phyloP scores from a whole-genome alignment of 176 grass and related monocot species.

The Elaeis guineensis region DNA sequence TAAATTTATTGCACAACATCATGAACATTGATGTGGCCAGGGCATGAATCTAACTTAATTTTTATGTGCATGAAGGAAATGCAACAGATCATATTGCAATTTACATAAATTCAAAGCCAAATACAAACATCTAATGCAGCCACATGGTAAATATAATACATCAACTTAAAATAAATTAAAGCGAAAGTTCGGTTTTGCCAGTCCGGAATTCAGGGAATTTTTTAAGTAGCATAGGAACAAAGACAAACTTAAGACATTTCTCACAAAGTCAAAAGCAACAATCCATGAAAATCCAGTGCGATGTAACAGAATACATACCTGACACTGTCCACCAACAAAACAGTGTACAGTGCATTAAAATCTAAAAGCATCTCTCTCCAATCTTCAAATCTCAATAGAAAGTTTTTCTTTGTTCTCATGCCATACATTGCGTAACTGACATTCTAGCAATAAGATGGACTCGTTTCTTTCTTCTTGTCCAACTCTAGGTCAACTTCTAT shows the following conservation, averaged over 20 bases:
- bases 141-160: neutral
- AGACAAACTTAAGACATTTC: neutral
- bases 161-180: neutral
- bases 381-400: neutral
- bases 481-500: constrained; percentile 20
- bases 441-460: neutral
- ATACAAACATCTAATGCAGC: too few species aligned
- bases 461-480: neutral
- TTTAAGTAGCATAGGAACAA: neutral
- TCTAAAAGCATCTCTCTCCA: neutral
- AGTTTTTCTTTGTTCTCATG: neutral
- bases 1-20: too few species aligned
- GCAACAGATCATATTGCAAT: too few species aligned
- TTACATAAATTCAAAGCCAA: too few species aligned
- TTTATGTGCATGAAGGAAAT: too few species aligned
- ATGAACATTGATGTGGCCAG: too few species aligned
- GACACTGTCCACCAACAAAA: neutral
- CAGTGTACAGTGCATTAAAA: neutral
- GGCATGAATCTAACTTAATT: too few species aligned
- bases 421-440: too few species aligned
- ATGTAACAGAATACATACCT: neutral
- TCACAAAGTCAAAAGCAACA: too few species aligned
- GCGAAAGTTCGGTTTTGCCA: neutral
- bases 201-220: constrained; percentile 4
- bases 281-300: neutral